These are phyloP conservation scores for Obba rivulosa DNA, from an alignment of 768 basidiomycete species.

Conservation along the genomic window DNA sequence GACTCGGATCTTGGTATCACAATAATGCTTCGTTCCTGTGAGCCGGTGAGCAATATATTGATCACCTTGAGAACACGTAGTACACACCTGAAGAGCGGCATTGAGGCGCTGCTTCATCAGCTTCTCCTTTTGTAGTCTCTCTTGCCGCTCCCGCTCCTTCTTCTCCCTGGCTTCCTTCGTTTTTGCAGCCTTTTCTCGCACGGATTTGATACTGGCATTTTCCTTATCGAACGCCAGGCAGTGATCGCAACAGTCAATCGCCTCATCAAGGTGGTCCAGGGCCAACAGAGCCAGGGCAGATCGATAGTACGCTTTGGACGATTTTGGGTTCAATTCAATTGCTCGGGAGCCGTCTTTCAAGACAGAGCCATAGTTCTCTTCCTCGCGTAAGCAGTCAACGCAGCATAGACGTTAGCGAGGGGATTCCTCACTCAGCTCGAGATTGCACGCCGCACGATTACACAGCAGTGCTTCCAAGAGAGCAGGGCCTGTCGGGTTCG, in stretches of 20 bases:
- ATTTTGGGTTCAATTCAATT: constrained; percentile 52
- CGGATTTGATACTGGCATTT: constrained; percentile 46
- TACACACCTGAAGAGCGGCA: constrained; percentile 59
- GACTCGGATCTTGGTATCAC: constrained; percentile 46
- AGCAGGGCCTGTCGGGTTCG: constrained; percentile 59
- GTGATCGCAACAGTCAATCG: constrained; percentile 72
- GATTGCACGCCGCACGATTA: constrained; percentile 92
- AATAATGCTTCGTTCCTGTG: constrained; percentile 71
- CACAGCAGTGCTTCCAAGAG: constrained; percentile 67
- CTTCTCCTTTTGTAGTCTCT: constrained; percentile 43
- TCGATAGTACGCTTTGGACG: constrained; percentile 84
- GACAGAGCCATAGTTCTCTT: constrained; percentile 86
- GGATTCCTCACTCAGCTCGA: constrained; percentile 66
- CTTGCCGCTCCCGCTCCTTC: constrained; percentile 44
- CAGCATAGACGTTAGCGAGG: background rate
- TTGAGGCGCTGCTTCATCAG: constrained; percentile 50
- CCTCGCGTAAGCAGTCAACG: background rate
- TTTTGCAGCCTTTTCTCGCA: constrained; percentile 44
- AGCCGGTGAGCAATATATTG: background rate
- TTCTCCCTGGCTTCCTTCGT: constrained; percentile 45
- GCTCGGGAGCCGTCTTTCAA: constrained; percentile 80
- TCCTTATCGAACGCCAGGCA: constrained; percentile 56
- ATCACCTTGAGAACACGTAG: constrained; percentile 2
- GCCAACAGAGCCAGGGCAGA: constrained; percentile 73
- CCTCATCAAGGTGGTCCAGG: constrained; percentile 74